Base-by-base conservation (phyloP, 164 flowering plant species). In the Echeveria elegans region DNA sequence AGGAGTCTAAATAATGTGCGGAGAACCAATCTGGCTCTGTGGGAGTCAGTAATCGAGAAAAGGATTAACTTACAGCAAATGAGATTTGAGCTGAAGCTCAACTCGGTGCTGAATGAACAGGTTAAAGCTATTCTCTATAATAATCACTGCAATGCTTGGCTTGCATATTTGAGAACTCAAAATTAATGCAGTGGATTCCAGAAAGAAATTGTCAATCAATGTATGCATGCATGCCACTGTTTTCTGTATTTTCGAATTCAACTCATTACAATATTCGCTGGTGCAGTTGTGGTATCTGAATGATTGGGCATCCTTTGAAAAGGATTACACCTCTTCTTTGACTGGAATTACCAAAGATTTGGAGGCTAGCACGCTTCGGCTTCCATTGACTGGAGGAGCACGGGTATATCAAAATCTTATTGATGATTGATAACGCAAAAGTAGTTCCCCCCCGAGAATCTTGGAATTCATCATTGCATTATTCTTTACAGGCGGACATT, bases 301-400 rank as follows among this genome's bases (percentile, higher is more conserved):
- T 45, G 85, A 86, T 72, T 94, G 99, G 97, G 82, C 87, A 66
- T 70, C 74, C 64, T 74, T 82, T 65, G 99, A 94, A 78, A 77
- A 74, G 73, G 95, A 88, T 64, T 97, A 94, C 78, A 73, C 74
- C 64, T 74, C 40, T 66, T 82, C 97, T 63, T 72, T 94, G 70
- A 73, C 83, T 53, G 88, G 82, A 45, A 83, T 82, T 26, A 79
- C 78, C 37, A 80, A 86, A 75, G 93, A 93, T 79, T 78, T 94
- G 66, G 87, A 86, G 72, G 84, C 93, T 56, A 83, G 92, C 83
- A 94, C 97, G 66, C 81, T 86, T 58, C 90, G 86, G 6, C 82
- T 94, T 76, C 97, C 99, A 30, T 80, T 91, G 37, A 82, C 88
- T 43, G 82, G 79, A 68, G 97, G 99, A 31, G 92, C 95, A 73